Conservation (phyloP, 2,329 filamentous ascomycete genomes). For the Cercospora sp. region DNA sequence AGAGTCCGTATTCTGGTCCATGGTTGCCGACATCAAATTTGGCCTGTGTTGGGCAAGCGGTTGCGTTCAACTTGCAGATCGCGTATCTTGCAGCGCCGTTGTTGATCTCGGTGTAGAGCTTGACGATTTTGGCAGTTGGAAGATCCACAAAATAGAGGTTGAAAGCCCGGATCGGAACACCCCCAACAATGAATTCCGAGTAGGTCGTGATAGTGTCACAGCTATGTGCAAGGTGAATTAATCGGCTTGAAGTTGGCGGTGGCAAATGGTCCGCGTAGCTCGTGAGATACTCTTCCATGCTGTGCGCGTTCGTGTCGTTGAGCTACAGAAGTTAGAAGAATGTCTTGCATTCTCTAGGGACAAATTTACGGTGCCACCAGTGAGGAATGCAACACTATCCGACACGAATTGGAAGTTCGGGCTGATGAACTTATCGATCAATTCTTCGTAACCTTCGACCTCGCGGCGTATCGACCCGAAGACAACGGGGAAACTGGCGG, state of each 20-base stretch:
- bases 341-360: not conserved
- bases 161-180: constrained; percentile 2
- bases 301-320: constrained; percentile 5
- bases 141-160: constrained; percentile 5
- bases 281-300: not conserved
- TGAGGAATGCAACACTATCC: constrained; percentile 2
- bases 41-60: constrained; percentile 1
- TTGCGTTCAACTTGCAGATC: constrained; percentile 3
- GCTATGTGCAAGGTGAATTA: constrained; percentile 4
- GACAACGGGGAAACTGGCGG: not conserved
- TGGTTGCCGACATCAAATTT: constrained; percentile 1
- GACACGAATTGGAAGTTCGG: constrained; percentile 6
- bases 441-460: not conserved
- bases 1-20: not conserved
- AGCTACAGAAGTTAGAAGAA: not conserved
- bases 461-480: not conserved
- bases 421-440: constrained; percentile 1
- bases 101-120: constrained; percentile 11
- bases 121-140: not conserved
- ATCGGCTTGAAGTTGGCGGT: not conserved
- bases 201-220: constrained; percentile 13
- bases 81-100: constrained; percentile 8
- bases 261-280: constrained; percentile 1
- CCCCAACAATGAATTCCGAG: constrained; percentile 3
- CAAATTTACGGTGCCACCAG: not conserved